Conservation (phyloP, 768 basidiomycete species). For the Boletus tomentosulus region DNA sequence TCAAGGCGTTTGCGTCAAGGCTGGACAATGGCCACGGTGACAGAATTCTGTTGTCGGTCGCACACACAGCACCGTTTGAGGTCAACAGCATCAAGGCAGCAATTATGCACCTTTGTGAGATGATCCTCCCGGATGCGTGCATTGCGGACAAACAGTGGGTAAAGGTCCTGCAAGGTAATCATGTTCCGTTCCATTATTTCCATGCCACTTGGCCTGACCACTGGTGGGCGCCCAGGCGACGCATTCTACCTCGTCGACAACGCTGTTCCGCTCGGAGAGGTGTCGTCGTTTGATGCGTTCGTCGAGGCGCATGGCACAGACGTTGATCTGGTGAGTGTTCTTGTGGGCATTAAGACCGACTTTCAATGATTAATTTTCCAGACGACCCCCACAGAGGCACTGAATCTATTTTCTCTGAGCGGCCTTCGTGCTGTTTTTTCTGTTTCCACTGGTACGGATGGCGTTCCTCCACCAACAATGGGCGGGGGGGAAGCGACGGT, state of each 20-base stretch:
- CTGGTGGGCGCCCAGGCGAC: not conserved
- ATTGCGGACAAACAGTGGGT: conserved; percentile 8
- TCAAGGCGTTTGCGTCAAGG: conserved; percentile 16
- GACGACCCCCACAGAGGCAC: conserved; percentile 40
- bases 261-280: conserved; percentile 6
- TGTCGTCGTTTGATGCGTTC: conserved; percentile 15
- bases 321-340: conserved; percentile 10
- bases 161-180: conserved; percentile 21
- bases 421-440: conserved; percentile 46
- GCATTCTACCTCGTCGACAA: conserved; percentile 19
- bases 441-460: conserved; percentile 23
- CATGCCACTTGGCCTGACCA: not conserved
- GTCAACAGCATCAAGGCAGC: conserved; percentile 5
- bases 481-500: conserved; percentile 28
- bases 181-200: not conserved
- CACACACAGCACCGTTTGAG: conserved; percentile 12
- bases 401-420: conserved; percentile 41
- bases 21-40: conserved; percentile 29
- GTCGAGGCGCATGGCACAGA: conserved; percentile 5
- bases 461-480: conserved; percentile 10
- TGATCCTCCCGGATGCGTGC: conserved; percentile 7
- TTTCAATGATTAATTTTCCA: conserved; percentile 16
- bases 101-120: conserved; percentile 8
- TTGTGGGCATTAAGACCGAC: not conserved
- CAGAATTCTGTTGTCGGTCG: conserved; percentile 22